A percentile compares a stretch with the other conserved stretches of the same genome.
Conservation (phyloP, 1,139 yeast genomes). For the Nakaseomyces delphensis region DNA sequence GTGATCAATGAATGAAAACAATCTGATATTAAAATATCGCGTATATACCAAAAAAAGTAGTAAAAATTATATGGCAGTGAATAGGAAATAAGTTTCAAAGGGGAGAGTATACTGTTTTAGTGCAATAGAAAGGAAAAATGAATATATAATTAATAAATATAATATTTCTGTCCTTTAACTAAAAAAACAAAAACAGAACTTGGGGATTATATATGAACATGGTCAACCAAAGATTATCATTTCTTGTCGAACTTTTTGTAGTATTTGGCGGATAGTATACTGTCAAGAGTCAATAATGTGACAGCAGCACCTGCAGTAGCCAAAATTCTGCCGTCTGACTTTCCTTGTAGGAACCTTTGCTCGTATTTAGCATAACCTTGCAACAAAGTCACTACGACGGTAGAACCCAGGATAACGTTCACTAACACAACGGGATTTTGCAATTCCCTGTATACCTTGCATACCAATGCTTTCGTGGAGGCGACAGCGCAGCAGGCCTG, state of each 20-base stretch:
- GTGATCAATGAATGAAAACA: too few relatives aligned
- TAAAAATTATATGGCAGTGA: too few relatives aligned
- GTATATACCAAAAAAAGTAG: too few relatives aligned
- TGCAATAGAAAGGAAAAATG: neutral
- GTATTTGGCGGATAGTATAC: conserved; percentile 43
- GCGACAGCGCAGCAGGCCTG: conserved; percentile 8
- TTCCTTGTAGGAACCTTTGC: conserved; percentile 32
- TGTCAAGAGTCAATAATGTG: conserved; percentile 49
- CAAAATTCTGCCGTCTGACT: conserved; percentile 43
- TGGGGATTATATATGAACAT: too few relatives aligned
- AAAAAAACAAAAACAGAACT: too few relatives aligned
- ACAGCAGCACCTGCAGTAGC: conserved; percentile 47
- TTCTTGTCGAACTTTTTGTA: conserved; percentile 45
- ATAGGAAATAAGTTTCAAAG: too few relatives aligned
- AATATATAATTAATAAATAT: neutral
- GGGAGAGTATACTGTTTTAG: neutral
- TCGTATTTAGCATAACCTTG: conserved; percentile 46
- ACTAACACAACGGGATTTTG: conserved; percentile 56
- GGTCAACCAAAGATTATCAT: conserved; percentile 5
- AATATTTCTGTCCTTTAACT: neutral
- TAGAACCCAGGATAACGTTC: conserved; percentile 45
- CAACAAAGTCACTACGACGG: conserved; percentile 43
- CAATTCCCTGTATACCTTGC: conserved; percentile 33
- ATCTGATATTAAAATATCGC: too few relatives aligned
- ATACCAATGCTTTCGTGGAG: conserved; percentile 13